Conservation (phyloP, 2,329 filamentous ascomycete genomes). For the Colletotrichum sp. region DNA sequence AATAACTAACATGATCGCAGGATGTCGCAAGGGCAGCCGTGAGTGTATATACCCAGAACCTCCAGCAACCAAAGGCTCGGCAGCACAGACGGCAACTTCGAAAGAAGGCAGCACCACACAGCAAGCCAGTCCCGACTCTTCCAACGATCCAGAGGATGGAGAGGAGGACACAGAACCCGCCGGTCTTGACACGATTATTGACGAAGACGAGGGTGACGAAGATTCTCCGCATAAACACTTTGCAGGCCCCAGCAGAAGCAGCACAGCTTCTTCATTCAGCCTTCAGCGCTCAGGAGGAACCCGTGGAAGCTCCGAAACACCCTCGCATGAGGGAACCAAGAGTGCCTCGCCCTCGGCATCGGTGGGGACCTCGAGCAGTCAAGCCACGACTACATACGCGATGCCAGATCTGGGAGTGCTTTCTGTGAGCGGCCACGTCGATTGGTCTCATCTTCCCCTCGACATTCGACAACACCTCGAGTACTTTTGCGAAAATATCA, state of each 20-base stretch:
- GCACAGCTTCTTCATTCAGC: conserved; percentile 42
- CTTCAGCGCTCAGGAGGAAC: conserved; percentile 35
- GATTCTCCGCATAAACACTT: conserved; percentile 18
- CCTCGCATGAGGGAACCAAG: conserved; percentile 55
- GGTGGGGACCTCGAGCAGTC: conserved; percentile 43
- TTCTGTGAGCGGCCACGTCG: conserved; percentile 30
- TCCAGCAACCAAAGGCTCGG: conserved; percentile 47
- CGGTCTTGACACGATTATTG: conserved; percentile 58
- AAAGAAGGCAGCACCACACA: conserved; percentile 43
- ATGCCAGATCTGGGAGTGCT: conserved; percentile 23
- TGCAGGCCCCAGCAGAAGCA: conserved; percentile 36
- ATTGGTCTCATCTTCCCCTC: conserved; percentile 65
- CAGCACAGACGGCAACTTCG: conserved; percentile 33
- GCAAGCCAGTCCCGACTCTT: conserved; percentile 57
- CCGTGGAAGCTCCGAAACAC: conserved; percentile 58
- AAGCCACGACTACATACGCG: conserved; percentile 31
- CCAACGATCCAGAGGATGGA: conserved; percentile 57
- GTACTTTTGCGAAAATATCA: conserved; percentile 81
- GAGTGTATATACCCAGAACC: conserved; percentile 90
- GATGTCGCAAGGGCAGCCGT: conserved; percentile 89
- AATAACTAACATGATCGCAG: conserved; percentile 46
- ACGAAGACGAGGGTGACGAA: conserved; percentile 54
- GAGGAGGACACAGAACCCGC: conserved; percentile 39
- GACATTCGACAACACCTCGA: conserved; percentile 81
- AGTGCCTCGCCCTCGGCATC: conserved; percentile 60